A percentile compares a stretch with the other conserved stretches of the same genome.
Evolutionary conservation across 2,329 filamentous ascomycete genomes (phyloP).

Genomic region (Cordyceps tenuipes): DNA sequence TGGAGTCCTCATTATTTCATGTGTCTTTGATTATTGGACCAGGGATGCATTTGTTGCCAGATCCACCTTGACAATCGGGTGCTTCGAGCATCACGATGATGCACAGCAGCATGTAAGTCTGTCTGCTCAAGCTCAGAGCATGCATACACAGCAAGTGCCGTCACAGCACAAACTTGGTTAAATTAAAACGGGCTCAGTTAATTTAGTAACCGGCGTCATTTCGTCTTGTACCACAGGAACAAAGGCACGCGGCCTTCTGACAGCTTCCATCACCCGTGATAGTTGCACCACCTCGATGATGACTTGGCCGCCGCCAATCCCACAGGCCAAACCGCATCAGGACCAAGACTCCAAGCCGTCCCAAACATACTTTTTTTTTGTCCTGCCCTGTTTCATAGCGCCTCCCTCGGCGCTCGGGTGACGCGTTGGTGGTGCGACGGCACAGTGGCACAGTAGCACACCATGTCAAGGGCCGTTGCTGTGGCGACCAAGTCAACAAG

Average conservation of each 20-base stretch:
- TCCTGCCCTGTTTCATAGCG: conserved; percentile 7
- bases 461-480: conserved; percentile 20
- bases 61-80: neutral
- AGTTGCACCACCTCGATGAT: neutral
- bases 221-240: no score
- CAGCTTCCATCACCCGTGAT: neutral
- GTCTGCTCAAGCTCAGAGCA: neutral
- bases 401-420: conserved; percentile 10
- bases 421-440: conserved; percentile 11
- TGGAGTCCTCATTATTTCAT: conserved; percentile 6
- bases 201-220: no score
- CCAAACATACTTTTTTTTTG: conserved; percentile 6
- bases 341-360: neutral
- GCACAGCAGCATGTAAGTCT: neutral
- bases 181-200: no score
- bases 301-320: neutral
- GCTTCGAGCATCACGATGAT: neutral
- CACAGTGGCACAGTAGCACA: neutral
- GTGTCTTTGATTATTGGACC: conserved; percentile 8
- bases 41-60: neutral
- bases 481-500: conserved; percentile 27
- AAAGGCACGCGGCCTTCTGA: no score
- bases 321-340: neutral
- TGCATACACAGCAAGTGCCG: neutral
- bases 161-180: no score